Percentiles rank a stretch among this genome's conserved stretches.
phyloP scores from a whole-genome alignment of 2,329 filamentous ascomycete genomes.

The Aspergillus phoenicis region DNA sequence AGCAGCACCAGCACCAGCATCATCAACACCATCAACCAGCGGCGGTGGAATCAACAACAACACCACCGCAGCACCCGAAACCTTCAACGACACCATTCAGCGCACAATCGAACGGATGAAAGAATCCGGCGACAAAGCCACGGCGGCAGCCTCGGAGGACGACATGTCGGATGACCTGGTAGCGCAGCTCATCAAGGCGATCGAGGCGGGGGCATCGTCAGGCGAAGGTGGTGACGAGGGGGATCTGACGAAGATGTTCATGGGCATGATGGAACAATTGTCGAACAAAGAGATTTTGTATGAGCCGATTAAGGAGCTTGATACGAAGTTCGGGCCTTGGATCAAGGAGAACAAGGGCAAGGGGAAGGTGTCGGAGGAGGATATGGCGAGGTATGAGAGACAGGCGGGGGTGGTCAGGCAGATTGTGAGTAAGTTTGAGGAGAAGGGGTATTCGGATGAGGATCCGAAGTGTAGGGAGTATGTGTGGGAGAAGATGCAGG shows the following conservation, averaged over 20 bases:
- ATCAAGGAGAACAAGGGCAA: conserved; percentile 72
- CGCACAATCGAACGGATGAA: conserved; percentile 97
- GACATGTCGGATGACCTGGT: conserved; percentile 78
- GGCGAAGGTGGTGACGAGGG: conserved; percentile 67
- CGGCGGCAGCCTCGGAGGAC: conserved; percentile 68
- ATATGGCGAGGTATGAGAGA: conserved; percentile 76
- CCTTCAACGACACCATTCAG: conserved; percentile 89
- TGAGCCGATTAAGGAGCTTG: conserved; percentile 96
- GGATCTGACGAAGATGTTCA: conserved; percentile 90
- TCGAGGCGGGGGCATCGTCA: conserved; percentile 63
- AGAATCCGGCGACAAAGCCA: conserved; percentile 80
- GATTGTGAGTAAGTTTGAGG: conserved; percentile 88
- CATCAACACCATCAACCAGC: conserved; percentile 18
- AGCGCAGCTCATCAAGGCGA: conserved; percentile 87
- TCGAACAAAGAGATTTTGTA: conserved; percentile 98
- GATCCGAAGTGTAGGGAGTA: conserved; percentile 82
- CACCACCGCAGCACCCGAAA: conserved; percentile 56
- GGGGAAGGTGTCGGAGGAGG: conserved; percentile 62
- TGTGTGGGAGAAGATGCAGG: conserved; percentile 97
- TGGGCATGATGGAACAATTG: conserved; percentile 98
- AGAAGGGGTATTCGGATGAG: conserved; percentile 76
- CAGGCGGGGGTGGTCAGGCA: conserved; percentile 79
- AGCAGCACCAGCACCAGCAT: conserved; percentile 11
- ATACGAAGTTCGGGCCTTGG: conserved; percentile 91
- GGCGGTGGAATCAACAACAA: conserved; percentile 11